phyloP scores from a whole-genome alignment of 2,329 filamentous ascomycete genomes.

The Hymenoscyphus linearis region DNA sequence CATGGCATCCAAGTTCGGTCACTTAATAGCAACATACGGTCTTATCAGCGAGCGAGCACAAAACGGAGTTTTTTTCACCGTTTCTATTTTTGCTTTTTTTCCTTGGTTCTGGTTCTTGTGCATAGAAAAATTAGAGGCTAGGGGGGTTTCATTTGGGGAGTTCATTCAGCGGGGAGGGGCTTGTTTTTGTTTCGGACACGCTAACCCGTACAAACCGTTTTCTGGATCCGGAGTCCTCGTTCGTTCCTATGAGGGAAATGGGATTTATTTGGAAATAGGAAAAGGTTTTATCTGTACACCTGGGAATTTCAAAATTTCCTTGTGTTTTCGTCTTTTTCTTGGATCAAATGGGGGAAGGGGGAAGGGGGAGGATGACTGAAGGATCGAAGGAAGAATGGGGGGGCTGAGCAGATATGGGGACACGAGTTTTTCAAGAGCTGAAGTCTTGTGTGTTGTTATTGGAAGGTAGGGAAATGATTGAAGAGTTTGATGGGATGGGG shows the following conservation, averaged over 20 bases:
- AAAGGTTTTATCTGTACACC: background rate
- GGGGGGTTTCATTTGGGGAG: constrained; percentile 5
- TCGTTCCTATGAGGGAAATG: background rate
- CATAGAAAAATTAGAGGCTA: constrained; percentile 17
- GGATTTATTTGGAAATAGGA: constrained; percentile 4
- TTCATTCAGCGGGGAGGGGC: background rate
- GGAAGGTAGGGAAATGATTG: background rate
- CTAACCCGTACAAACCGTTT: background rate
- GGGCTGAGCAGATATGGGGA: constrained; percentile 12
- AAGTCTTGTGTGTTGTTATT: constrained; percentile 24
- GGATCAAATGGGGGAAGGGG: background rate
- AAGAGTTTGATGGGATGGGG: background rate
- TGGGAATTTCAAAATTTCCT: background rate
- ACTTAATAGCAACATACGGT: background rate
- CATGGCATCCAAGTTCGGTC: constrained; percentile 3
- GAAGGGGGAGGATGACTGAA: background rate
- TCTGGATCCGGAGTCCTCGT: constrained; percentile 1
- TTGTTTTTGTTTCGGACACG: background rate
- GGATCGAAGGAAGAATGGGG: constrained; percentile 3
- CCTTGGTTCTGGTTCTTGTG: background rate
- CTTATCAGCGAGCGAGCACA: background rate
- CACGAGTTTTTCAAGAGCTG: constrained; percentile 30
- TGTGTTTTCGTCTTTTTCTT: background rate
- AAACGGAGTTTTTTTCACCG: background rate
- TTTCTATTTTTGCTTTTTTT: background rate